These are phyloP conservation scores for Podospora australis DNA, from an alignment of 495 filamentous ascomycete genomes.

Conservation along the genomic window DNA sequence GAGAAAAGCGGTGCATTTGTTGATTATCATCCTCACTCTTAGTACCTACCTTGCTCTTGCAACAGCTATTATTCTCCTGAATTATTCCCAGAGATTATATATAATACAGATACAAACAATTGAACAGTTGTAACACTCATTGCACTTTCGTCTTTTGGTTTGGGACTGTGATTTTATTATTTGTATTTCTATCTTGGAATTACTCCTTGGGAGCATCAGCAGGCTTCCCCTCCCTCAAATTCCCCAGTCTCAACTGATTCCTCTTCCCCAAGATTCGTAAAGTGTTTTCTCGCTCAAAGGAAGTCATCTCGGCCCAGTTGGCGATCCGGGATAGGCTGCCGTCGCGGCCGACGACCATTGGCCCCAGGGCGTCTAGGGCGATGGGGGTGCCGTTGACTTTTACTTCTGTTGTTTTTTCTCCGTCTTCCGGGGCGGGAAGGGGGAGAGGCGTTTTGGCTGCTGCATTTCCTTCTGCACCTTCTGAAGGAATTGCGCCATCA, in stretches of 20 bases:
- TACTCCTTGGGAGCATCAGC: slow-evolving; percentile 9
- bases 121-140: no score
- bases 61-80: no score
- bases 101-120: neutral
- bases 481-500: neutral
- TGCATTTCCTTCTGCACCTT: neutral
- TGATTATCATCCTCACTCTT: no score
- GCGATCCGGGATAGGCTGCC: slow-evolving; percentile 57
- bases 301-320: slow-evolving; percentile 64
- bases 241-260: slow-evolving; percentile 55
- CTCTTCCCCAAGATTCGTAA: slow-evolving; percentile 56
- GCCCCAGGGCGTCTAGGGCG: slow-evolving; percentile 54
- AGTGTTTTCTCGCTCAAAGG: slow-evolving; percentile 55
- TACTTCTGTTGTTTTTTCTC: slow-evolving; percentile 36
- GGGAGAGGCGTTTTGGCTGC: slow-evolving; percentile 2
- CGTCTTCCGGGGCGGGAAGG: slow-evolving; percentile 21
- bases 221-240: slow-evolving; percentile 36
- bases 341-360: slow-evolving; percentile 62
- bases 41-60: no score
- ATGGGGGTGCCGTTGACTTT: slow-evolving; percentile 44
- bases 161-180: no score
- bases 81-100: neutral
- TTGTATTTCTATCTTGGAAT: neutral
- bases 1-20: no score
- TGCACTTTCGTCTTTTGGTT: no score